Percentiles rank a stretch among this genome's conserved stretches.
Evolutionary conservation across 164 flowering plant species (phyloP).

Genomic region (Amborella trichopoda): DNA sequence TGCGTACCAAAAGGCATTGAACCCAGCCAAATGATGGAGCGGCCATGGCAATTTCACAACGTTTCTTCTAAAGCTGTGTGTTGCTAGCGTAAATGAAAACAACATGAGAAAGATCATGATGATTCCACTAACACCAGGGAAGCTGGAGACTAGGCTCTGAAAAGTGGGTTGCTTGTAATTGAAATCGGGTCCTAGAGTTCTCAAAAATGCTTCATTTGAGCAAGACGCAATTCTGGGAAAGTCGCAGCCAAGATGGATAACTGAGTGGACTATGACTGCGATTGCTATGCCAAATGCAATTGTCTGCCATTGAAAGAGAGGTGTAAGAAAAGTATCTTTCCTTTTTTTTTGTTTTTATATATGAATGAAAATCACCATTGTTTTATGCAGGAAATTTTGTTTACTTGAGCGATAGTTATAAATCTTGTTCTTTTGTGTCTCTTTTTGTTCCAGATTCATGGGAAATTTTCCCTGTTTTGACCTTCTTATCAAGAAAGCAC

Average conservation of each 20-base stretch:
- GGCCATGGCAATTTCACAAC: constrained; percentile 60
- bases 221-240: constrained; percentile 36
- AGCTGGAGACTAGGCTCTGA: constrained; percentile 18
- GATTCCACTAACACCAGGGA: constrained; percentile 47
- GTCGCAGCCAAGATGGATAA: constrained; percentile 52
- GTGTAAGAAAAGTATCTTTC: not conserved
- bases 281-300: constrained; percentile 45
- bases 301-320: constrained; percentile 5
- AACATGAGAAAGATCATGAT: constrained; percentile 58
- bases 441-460: too few species aligned
- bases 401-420: too few species aligned
- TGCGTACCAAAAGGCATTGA: constrained; percentile 94
- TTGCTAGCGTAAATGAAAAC: constrained; percentile 63
- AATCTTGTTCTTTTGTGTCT: too few species aligned
- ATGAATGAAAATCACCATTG: too few species aligned
- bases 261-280: constrained; percentile 31
- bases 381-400: too few species aligned
- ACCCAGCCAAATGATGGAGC: constrained; percentile 70
- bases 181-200: constrained; percentile 31
- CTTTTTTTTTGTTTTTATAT: too few species aligned
- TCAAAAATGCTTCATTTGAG: constrained; percentile 22
- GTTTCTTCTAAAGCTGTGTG: constrained; percentile 61
- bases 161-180: constrained; percentile 53
- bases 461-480: too few species aligned
- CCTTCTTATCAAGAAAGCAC: too few species aligned